Evolutionary conservation across 2,329 filamentous ascomycete genomes (phyloP).

Genomic region (Lachnellula suecica): DNA sequence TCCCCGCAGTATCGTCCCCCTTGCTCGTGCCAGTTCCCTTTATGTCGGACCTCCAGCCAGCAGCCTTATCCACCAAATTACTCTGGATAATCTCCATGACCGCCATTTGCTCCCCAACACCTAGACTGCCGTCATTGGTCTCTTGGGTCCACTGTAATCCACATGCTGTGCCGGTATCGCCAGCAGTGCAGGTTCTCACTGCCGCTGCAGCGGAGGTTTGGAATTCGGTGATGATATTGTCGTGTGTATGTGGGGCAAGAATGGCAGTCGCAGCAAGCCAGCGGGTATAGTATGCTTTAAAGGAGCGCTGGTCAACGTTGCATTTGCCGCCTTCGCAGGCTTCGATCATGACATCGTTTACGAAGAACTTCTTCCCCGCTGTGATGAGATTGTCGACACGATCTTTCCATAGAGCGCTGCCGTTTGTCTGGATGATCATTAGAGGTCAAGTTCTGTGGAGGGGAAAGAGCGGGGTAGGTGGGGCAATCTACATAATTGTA

Average conservation of each 20-base stretch:
- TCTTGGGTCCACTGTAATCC: constrained; percentile 58
- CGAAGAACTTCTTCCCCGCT: constrained; percentile 54
- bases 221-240: constrained; percentile 52
- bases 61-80: constrained; percentile 35
- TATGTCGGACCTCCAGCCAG: constrained; percentile 31
- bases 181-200: constrained; percentile 56
- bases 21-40: constrained; percentile 44
- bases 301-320: constrained; percentile 60
- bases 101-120: constrained; percentile 71
- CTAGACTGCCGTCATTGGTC: constrained; percentile 54
- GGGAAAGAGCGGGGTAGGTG: background rate
- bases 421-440: constrained; percentile 26
- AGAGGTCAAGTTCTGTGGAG: constrained; percentile 5
- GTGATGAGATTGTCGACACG: constrained; percentile 56
- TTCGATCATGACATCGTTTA: constrained; percentile 62
- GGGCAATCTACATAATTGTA: constrained; percentile 46
- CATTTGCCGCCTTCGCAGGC: constrained; percentile 62
- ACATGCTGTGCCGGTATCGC: constrained; percentile 56
- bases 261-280: constrained; percentile 63
- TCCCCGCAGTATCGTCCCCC: constrained; percentile 26
- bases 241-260: constrained; percentile 59
- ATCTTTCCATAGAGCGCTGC: constrained; percentile 49
- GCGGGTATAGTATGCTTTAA: constrained; percentile 61
- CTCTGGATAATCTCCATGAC: constrained; percentile 60
- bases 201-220: constrained; percentile 53